Evolutionary conservation across 2,329 filamentous ascomycete genomes (phyloP), one percentile per base, ranked within the genome.

Genomic region (Verticillium isaacii): DNA sequence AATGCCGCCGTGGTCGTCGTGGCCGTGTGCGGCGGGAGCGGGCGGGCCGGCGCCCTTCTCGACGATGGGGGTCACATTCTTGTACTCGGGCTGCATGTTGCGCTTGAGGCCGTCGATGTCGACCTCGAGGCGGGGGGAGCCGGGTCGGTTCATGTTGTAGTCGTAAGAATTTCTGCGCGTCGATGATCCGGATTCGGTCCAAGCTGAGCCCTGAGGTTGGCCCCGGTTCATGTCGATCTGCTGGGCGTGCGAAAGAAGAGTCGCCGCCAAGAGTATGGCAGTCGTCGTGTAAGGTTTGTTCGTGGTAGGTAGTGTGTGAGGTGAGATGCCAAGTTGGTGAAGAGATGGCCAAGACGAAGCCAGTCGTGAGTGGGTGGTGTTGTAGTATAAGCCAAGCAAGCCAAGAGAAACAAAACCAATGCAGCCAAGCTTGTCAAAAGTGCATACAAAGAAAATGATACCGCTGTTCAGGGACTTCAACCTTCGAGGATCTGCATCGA

Each of bases 1-100:
- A 52, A 66, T 25, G 61, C 63, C 55, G 39, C 64, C 62, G 41
- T 60, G 55, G 4, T 41, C 63, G 23, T 62, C 39, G 36, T 64
- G 58, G 32, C 25, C 58, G 23, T 57, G 58, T 36, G 9, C 45
- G 37, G 23, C 45, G 12, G 23, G 50, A n/a, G 57, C 37, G 23
- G 50, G 17, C 45, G 45, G 45, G 45, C 45, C 45, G 25, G 52
- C 61, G 50, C 63, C 64, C 58, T 63, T 66, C 36, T 65, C 64
- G 17, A 65, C 37, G 7, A 60, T 45, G 1, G 64, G 64, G 6
- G 64, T 66, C 59, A 60, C 19, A 23, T 52, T 52, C n/a, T 52
- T 23, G 45, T 52, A 52, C n/a, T 52, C 45, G 9, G 45, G 45
- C 45, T 52, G 45, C 45, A 52, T 52, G 6, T 52, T 52, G 45